phyloP scores from a whole-genome alignment of 345 rosid species.

The Angophora floribunda region DNA sequence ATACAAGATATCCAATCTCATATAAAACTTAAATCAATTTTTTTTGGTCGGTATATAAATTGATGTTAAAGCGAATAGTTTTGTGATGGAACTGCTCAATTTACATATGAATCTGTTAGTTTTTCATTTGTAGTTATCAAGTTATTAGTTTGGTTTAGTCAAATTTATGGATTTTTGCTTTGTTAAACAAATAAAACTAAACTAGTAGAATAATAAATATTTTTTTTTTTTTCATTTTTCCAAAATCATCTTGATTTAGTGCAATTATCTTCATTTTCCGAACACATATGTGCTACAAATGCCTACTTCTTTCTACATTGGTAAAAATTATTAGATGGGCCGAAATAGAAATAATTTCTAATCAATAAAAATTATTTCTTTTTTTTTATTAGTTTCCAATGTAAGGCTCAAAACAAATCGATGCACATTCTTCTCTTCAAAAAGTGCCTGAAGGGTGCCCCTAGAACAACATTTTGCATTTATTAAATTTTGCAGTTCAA shows the following conservation, averaged over 20 bases:
- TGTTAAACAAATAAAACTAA: not conserved
- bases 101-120: not conserved
- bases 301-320: not conserved
- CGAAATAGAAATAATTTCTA: not conserved
- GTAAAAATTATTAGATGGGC: not conserved
- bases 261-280: not conserved
- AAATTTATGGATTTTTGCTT: not conserved
- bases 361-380: not conserved
- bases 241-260: not conserved
- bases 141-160: not conserved
- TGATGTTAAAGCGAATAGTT: not conserved
- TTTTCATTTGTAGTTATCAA: not conserved
- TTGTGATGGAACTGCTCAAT: not conserved
- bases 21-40: not conserved
- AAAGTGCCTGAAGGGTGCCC: too few relatives aligned
- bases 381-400: not conserved
- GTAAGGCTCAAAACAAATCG: not conserved
- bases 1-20: fast-evolving
- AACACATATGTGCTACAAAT: not conserved
- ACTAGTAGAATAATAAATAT: not conserved
- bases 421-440: not conserved
- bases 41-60: not conserved
- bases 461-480: too few relatives aligned
- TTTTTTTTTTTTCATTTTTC: not conserved
- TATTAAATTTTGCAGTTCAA: too few relatives aligned